These are phyloP conservation scores for Alliaria petiolata DNA, from an alignment of 345 rosid genomes.

Conservation along the genomic window DNA sequence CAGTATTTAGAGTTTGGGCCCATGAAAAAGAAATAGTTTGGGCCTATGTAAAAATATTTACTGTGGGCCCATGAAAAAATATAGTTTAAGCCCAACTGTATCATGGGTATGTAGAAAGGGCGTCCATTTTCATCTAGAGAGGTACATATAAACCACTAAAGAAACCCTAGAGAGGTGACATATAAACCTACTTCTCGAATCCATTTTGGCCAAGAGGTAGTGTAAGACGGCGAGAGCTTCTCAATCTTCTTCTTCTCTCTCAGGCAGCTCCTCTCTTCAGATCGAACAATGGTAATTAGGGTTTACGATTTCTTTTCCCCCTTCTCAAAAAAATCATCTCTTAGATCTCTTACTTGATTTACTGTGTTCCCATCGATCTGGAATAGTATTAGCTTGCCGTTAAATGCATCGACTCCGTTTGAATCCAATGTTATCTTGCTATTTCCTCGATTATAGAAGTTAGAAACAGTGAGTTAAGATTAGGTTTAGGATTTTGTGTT, in stretches of 20 bases:
- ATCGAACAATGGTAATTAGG: slow-evolving; percentile 3
- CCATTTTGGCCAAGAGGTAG: neutral
- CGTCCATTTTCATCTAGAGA: neutral
- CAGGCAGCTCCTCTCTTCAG: neutral
- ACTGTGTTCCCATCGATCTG: neutral
- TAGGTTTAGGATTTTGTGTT: neutral
- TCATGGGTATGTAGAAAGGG: neutral
- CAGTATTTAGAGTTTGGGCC: too few species aligned
- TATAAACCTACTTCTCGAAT: too few species aligned
- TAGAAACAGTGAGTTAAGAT: neutral
- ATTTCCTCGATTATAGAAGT: neutral
- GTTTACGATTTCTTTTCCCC: neutral
- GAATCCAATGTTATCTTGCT: neutral
- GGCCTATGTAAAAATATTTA: too few species aligned
- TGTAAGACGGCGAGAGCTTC: neutral
- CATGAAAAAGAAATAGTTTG: too few species aligned
- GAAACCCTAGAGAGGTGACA: slow-evolving; percentile 7
- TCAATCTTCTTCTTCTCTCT: neutral
- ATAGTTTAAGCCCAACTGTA: neutral
- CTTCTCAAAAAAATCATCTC: neutral
- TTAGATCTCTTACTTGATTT: neutral
- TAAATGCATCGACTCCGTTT: neutral
- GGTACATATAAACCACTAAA: neutral
- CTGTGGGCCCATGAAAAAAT: neutral
- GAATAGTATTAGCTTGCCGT: neutral